phyloP scores from a whole-genome alignment of 2,329 filamentous ascomycete species.

The Aspergillus sp. region DNA sequence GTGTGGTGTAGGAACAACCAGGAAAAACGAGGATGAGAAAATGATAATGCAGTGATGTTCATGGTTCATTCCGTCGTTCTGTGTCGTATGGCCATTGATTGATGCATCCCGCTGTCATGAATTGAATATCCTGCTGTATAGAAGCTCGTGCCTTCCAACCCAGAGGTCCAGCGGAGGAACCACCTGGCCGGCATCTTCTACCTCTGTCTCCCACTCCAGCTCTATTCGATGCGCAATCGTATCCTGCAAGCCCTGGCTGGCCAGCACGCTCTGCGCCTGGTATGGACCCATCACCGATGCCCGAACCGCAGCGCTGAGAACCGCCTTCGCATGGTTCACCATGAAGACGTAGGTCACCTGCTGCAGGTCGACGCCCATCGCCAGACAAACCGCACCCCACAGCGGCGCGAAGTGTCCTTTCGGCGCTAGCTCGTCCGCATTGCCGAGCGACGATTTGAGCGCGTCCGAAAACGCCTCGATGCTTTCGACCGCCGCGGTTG shows the following conservation, averaged over 20 bases:
- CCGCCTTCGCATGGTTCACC: conserved; percentile 54
- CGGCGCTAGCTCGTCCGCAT: conserved; percentile 24
- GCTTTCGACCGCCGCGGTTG: conserved; percentile 14
- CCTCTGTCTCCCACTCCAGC: conserved; percentile 38
- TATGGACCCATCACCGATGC: conserved; percentile 58
- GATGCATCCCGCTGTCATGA: too few species aligned
- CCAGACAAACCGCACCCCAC: conserved; percentile 48
- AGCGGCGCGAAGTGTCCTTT: conserved; percentile 52
- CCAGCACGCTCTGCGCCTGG: conserved; percentile 52
- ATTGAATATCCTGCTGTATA: conserved; percentile 61
- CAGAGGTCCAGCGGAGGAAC: conserved; percentile 56
- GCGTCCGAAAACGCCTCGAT: conserved; percentile 31
- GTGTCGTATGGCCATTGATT: too few species aligned
- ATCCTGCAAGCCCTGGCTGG: conserved; percentile 43
- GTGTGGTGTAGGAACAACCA: conserved; percentile 27
- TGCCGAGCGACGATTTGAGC: conserved; percentile 25
- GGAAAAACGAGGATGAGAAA: conserved; percentile 13
- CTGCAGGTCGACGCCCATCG: conserved; percentile 43
- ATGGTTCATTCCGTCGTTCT: conserved; percentile 14
- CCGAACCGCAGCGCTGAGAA: conserved; percentile 53
- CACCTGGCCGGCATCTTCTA: conserved; percentile 50
- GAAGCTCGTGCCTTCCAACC: conserved; percentile 55
- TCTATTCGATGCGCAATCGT: conserved; percentile 42
- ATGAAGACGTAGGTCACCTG: conserved; percentile 54
- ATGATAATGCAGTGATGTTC: conserved; percentile 15